These are phyloP conservation scores for Penicillium sp. DNA, from an alignment of 2,329 filamentous ascomycete species.

Conservation along the genomic window DNA sequence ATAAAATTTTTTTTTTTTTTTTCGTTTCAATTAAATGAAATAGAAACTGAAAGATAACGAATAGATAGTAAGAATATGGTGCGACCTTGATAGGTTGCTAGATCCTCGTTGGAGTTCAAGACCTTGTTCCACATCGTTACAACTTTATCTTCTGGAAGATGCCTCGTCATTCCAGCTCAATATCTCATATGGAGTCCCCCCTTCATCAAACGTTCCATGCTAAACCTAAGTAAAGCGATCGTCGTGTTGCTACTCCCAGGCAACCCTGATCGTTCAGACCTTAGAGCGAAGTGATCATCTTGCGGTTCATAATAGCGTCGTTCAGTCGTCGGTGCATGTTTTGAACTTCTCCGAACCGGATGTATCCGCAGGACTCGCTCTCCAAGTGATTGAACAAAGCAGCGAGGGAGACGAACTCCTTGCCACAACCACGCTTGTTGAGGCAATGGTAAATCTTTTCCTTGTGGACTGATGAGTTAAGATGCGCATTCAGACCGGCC, in stretches of 20 bases:
- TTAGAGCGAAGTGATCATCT: neutral
- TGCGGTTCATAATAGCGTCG: neutral
- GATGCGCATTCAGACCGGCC: slow-evolving; percentile 49
- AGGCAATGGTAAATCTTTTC: slow-evolving; percentile 47
- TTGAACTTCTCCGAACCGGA: slow-evolving; percentile 43
- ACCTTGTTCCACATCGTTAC: neutral
- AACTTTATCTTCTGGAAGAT: neutral
- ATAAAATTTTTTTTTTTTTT: neutral
- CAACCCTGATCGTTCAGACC: neutral
- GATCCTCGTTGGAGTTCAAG: neutral
- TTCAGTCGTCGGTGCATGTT: neutral
- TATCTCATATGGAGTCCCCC: neutral
- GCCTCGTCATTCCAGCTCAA: neutral
- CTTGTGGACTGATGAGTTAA: slow-evolving; percentile 48
- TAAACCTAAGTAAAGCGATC: neutral
- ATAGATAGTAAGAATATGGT: neutral
- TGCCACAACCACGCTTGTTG: slow-evolving; percentile 33
- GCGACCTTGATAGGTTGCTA: neutral
- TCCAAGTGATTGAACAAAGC: slow-evolving; percentile 46
- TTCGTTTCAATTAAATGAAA: too few species aligned
- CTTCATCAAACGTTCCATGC: neutral
- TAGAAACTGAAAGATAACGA: neutral
- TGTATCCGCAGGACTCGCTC: slow-evolving; percentile 42
- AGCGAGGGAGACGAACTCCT: slow-evolving; percentile 40
- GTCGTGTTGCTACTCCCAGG: neutral